Evolutionary conservation across 2,329 filamentous ascomycete genomes (phyloP), one percentile per base, ranked within the genome.

Genomic region (Fusarium liriodendri): DNA sequence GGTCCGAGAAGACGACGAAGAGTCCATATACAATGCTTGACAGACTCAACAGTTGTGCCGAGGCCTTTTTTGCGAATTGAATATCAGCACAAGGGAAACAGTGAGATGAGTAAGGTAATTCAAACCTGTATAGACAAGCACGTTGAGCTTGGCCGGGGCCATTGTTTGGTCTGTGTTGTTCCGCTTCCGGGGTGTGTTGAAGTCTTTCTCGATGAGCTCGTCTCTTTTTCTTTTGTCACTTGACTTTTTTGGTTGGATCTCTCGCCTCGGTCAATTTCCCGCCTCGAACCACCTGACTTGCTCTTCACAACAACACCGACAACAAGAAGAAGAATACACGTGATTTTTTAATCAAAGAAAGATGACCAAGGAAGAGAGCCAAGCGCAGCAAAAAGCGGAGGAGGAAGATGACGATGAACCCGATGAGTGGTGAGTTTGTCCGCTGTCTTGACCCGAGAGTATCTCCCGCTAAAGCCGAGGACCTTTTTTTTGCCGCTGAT

Each of bases 51-150:
- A 11, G 95, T 97, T 50, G 93, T 94, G 72, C 97, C 97, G 80
- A 92, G 90, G 78, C 96, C 95, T 95, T 78, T 69, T 78, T 68
- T 70, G 22, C 8, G 16, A 47, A 22, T 38, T 35, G 64, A 72
- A 38, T 52, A 38, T 52, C 47, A 74, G 72, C 7, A 62, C 50
- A 38, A 20, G 52, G 13, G 22, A 22, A 22, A 22, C 22, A 22
- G 22, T 22, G 22, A 22, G 22, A 22, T 22, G 29, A 35, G 18
- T 14, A 25, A 54, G 22, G 55, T 14, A n/a, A 18, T 9, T 47
- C 60, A 80, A 86, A 95, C 94, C 95, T 77, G 95, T 93, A 80
- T 98, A 98, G 62, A 99, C 94, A 75, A 98, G 89, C 66, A 99
- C 92, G 81, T 99, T 98, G 85, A 98, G 89, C 80, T 91, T 92